These are phyloP conservation scores for Cyanodermella asteris DNA, from an alignment of 2,329 filamentous ascomycete genomes.

Conservation along the genomic window DNA sequence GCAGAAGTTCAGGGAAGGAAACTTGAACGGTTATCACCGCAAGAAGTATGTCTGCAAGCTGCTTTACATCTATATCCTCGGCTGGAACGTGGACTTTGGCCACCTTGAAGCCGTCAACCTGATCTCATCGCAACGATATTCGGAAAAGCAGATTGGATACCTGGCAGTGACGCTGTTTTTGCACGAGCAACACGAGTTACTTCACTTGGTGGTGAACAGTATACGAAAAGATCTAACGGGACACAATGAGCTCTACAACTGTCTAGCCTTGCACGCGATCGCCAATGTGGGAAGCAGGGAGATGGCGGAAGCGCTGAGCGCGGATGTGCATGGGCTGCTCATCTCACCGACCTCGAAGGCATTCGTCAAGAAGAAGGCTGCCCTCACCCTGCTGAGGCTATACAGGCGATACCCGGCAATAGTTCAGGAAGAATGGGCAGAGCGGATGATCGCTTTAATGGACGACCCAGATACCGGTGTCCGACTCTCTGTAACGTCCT, in stretches of 20 bases:
- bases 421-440: constrained; percentile 89
- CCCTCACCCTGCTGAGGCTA: constrained; percentile 71
- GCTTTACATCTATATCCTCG: constrained; percentile 95
- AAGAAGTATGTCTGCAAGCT: constrained; percentile 99
- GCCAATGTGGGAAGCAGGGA: constrained; percentile 92
- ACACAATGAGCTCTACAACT: constrained; percentile 94
- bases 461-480: constrained; percentile 90
- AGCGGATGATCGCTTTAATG: constrained; percentile 97
- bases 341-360: constrained; percentile 94
- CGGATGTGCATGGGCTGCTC: constrained; percentile 76
- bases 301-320: constrained; percentile 85
- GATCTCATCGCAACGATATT: constrained; percentile 91
- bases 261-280: constrained; percentile 85
- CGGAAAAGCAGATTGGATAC: constrained; percentile 98
- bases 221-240: constrained; percentile 91
- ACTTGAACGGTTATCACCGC: constrained; percentile 87
- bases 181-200: constrained; percentile 86
- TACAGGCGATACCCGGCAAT: constrained; percentile 91
- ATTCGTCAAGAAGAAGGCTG: constrained; percentile 98
- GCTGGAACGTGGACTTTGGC: constrained; percentile 97
- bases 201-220: constrained; percentile 94
- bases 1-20: constrained; percentile 95
- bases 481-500: constrained; percentile 79
- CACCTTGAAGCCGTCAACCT: constrained; percentile 96
- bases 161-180: constrained; percentile 92